phyloP scores from a whole-genome alignment of 1,284 basidiomycete species.

The Binderoboletus segoi region DNA sequence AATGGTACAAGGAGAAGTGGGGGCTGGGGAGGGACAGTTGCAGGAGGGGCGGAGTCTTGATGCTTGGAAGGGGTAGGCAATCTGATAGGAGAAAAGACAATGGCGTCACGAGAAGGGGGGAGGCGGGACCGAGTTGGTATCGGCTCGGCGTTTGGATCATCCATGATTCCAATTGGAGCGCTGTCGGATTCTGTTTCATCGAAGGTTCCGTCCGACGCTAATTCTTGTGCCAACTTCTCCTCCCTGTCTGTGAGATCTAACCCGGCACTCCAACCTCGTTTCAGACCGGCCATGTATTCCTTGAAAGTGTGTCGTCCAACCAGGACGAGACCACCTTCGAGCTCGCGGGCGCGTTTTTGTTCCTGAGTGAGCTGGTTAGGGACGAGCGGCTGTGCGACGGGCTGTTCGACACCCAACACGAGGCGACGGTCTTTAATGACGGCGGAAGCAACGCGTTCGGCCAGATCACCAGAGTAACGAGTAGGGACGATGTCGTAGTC shows the following conservation, averaged over 20 bases:
- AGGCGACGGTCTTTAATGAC: conserved; percentile 68
- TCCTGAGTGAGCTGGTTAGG: conserved; percentile 62
- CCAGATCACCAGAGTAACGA: conserved; percentile 84
- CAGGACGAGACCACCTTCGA: conserved; percentile 84
- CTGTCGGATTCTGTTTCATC: conserved; percentile 56
- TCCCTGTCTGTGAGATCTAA: conserved; percentile 75
- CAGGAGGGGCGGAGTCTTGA: conserved; percentile 49
- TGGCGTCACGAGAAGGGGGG: conserved; percentile 40
- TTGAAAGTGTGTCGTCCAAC: conserved; percentile 93
- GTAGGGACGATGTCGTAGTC: conserved; percentile 89
- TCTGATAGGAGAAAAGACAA: conserved; percentile 47
- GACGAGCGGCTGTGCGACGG: conserved; percentile 43
- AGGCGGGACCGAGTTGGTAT: conserved; percentile 45
- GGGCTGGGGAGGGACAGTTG: conserved; percentile 73
- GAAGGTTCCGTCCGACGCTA: conserved; percentile 78
- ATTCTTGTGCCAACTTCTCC: conserved; percentile 67
- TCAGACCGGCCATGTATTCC: conserved; percentile 90
- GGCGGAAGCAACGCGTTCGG: conserved; percentile 72
- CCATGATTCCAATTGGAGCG: conserved; percentile 29
- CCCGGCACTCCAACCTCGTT: conserved; percentile 82
- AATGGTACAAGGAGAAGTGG: conserved; percentile 90
- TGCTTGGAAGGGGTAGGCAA: conserved; percentile 27
- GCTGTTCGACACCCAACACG: conserved; percentile 62
- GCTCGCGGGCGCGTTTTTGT: conserved; percentile 60
- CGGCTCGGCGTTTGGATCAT: conserved; percentile 38